A percentile compares a stretch with the other conserved stretches of the same genome.
These are phyloP conservation scores for Chaetomium fimeti DNA, from an alignment of 495 filamentous ascomycete species.

Conservation along the genomic window DNA sequence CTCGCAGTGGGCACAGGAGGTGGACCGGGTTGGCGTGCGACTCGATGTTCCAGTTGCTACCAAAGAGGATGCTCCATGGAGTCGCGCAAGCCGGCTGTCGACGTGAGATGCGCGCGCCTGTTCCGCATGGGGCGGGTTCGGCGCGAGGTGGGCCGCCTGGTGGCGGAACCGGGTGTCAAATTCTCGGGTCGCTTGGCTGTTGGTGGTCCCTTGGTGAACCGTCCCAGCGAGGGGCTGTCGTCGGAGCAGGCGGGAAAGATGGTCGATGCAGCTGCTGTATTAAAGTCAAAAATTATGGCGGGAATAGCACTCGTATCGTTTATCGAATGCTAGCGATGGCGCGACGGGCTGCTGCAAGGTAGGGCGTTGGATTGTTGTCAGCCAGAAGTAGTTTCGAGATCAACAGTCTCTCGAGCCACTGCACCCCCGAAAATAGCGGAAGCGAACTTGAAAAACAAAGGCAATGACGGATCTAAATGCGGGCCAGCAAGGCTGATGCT, in stretches of 20 bases:
- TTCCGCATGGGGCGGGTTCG: constrained; percentile 11
- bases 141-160: constrained; percentile 2
- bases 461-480: constrained; percentile 17
- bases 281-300: constrained; percentile 25
- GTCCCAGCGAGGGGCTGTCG: constrained; percentile 18
- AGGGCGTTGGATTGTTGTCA: constrained; percentile 8
- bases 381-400: neutral
- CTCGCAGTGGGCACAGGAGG: constrained; percentile 21
- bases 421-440: constrained; percentile 4
- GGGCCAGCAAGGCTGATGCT: constrained; percentile 23
- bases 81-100: constrained; percentile 17
- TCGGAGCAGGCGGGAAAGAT: constrained; percentile 26
- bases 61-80: constrained; percentile 34
- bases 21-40: constrained; percentile 26
- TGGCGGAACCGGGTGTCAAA: constrained; percentile 2
- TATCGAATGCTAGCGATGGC: constrained; percentile 25
- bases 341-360: constrained; percentile 6
- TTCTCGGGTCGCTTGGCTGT: neutral
- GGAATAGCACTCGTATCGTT: constrained; percentile 9
- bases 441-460: constrained; percentile 26
- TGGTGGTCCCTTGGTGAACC: constrained; percentile 1
- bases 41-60: constrained; percentile 29
- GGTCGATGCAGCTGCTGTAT: constrained; percentile 39
- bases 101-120: neutral
- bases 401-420: neutral